Conservation (phyloP, 2,329 filamentous ascomycete genomes). For the Fusarium falciforme region DNA sequence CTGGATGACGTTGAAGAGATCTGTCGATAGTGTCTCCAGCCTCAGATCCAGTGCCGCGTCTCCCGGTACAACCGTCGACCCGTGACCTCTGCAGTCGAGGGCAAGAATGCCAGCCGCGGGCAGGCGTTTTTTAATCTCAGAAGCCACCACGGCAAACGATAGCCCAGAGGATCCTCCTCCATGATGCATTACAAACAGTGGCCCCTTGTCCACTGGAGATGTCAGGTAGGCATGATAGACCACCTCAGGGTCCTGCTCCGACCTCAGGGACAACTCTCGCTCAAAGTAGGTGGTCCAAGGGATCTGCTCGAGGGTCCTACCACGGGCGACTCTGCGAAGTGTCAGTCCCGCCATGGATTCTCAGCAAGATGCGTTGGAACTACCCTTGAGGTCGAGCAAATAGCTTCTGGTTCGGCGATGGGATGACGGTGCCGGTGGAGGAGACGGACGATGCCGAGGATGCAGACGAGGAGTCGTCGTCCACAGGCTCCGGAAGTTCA, state of each 20-base stretch:
- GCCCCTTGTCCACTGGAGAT: slow-evolving; percentile 78
- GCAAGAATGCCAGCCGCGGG: slow-evolving; percentile 87
- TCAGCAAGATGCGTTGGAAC: slow-evolving; percentile 20
- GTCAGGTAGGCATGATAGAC: slow-evolving; percentile 89
- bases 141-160: slow-evolving; percentile 85
- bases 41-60: slow-evolving; percentile 69
- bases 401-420: slow-evolving; percentile 77
- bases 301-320: slow-evolving; percentile 71
- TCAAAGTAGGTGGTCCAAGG: slow-evolving; percentile 94
- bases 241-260: slow-evolving; percentile 58
- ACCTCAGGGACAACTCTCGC: slow-evolving; percentile 81
- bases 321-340: slow-evolving; percentile 57
- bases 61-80: slow-evolving; percentile 69
- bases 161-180: slow-evolving; percentile 93
- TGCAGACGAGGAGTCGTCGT: slow-evolving; percentile 77
- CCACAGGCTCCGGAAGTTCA: slow-evolving; percentile 58
- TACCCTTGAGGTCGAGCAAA: slow-evolving; percentile 79
- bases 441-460: slow-evolving; percentile 87
- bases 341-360: slow-evolving; percentile 38
- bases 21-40: slow-evolving; percentile 77
- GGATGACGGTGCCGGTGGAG: slow-evolving; percentile 91
- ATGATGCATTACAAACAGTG: slow-evolving; percentile 93
- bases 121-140: slow-evolving; percentile 80
- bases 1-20: slow-evolving; percentile 77
- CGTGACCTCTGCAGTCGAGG: slow-evolving; percentile 88